These are phyloP conservation scores for Neoascochyta sp. DNA, from an alignment of 2,329 filamentous ascomycete genomes.

Conservation along the genomic window DNA sequence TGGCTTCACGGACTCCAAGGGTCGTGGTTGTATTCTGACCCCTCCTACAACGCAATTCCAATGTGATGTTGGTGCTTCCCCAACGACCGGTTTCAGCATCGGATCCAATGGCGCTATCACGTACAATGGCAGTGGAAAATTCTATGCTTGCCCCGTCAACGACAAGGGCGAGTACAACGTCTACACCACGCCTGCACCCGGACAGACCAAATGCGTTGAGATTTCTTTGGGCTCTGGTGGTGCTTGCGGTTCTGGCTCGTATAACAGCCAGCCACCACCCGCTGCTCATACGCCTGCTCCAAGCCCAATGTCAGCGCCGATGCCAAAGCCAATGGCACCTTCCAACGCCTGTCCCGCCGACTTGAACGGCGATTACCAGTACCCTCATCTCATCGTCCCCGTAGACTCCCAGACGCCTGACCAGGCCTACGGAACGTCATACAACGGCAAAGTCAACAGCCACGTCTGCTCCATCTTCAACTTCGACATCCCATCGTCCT, in stretches of 20 bases:
- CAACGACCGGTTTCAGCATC: slow-evolving; percentile 55
- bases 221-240: slow-evolving; percentile 42
- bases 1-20: slow-evolving; percentile 52
- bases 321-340: not conserved
- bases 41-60: slow-evolving; percentile 58
- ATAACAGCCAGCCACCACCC: slow-evolving; percentile 1
- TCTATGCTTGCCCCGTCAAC: slow-evolving; percentile 60
- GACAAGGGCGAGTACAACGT: slow-evolving; percentile 55
- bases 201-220: slow-evolving; percentile 49
- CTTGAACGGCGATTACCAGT: slow-evolving; percentile 35
- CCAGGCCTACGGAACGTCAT: slow-evolving; percentile 51
- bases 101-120: slow-evolving; percentile 51
- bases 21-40: slow-evolving; percentile 62
- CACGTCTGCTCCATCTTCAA: slow-evolving; percentile 61
- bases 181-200: slow-evolving; percentile 45
- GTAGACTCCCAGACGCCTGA: slow-evolving; percentile 54
- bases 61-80: slow-evolving; percentile 53
- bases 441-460: slow-evolving; percentile 47
- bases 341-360: slow-evolving; percentile 17
- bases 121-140: slow-evolving; percentile 51
- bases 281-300: slow-evolving; percentile 3
- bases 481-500: slow-evolving; percentile 59
- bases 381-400: slow-evolving; percentile 61
- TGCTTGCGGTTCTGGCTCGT: slow-evolving; percentile 23
- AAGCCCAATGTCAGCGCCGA: not conserved